phyloP scores from a whole-genome alignment of 495 filamentous ascomycete species.

The Xylaria longipes region DNA sequence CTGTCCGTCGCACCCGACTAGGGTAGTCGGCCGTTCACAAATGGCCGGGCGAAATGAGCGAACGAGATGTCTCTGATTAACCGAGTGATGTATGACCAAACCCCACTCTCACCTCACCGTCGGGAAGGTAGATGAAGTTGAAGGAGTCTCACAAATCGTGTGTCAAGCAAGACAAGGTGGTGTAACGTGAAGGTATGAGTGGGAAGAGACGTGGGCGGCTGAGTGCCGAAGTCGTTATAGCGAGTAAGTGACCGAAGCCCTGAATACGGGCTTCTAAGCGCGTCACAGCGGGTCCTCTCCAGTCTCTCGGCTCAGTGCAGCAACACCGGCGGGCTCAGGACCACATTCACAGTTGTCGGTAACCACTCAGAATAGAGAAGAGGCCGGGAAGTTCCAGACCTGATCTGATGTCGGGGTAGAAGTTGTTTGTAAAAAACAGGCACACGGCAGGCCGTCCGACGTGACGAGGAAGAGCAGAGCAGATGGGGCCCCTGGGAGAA shows the following conservation, averaged over 20 bases:
- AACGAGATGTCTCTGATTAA: slow-evolving; percentile 46
- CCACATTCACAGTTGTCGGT: slow-evolving; percentile 24
- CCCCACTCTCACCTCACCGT: slow-evolving; percentile 52
- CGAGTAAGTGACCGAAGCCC: slow-evolving; percentile 21
- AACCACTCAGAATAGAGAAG: slow-evolving; percentile 25
- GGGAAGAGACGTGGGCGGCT: slow-evolving; percentile 31
- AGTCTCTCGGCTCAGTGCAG: slow-evolving; percentile 41
- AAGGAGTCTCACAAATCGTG: slow-evolving; percentile 36
- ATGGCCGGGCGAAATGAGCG: slow-evolving; percentile 34
- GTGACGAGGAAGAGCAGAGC: not conserved
- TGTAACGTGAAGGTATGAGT: slow-evolving; percentile 32
- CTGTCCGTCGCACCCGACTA: slow-evolving; percentile 36
- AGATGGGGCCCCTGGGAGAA: not conserved
- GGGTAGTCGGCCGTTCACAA: slow-evolving; percentile 40
- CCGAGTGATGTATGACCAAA: slow-evolving; percentile 52
- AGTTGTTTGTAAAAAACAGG: slow-evolving; percentile 17
- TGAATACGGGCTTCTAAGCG: slow-evolving; percentile 19
- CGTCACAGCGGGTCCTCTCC: slow-evolving; percentile 33
- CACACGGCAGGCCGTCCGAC: slow-evolving; percentile 8
- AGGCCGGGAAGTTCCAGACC: slow-evolving; percentile 2
- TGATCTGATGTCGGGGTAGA: slow-evolving; percentile 25
- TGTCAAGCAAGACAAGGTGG: slow-evolving; percentile 37
- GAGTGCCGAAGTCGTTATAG: slow-evolving; percentile 14
- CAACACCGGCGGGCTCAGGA: slow-evolving; percentile 29
- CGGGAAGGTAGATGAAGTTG: slow-evolving; percentile 31